phyloP scores from a whole-genome alignment of 352 stramenopile species.

The Phytophthora hibernalis region DNA sequence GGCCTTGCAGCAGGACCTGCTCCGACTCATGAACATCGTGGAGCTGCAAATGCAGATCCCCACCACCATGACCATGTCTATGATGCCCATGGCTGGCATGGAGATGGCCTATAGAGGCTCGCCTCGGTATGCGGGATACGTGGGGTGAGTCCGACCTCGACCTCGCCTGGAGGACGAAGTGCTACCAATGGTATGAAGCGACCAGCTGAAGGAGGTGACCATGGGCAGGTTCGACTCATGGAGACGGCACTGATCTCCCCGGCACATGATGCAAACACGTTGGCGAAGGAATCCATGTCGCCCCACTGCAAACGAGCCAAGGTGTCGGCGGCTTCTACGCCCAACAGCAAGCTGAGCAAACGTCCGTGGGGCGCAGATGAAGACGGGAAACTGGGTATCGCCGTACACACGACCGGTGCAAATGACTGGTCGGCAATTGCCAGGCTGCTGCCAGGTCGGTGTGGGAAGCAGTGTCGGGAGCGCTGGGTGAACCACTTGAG shows the following conservation, averaged over 20 bases:
- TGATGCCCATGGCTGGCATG: conserved; percentile 27
- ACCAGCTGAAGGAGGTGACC: conserved; percentile 4
- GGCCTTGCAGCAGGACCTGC: conserved; percentile 74
- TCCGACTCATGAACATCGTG: conserved; percentile 79
- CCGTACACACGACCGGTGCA: conserved; percentile 60
- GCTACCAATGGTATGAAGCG: conserved; percentile 25
- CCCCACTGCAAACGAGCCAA: conserved; percentile 72
- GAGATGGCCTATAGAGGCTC: conserved; percentile 26
- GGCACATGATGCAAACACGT: conserved; percentile 13
- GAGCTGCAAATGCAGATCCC: conserved; percentile 83
- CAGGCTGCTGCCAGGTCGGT: conserved; percentile 90
- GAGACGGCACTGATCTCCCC: conserved; percentile 42
- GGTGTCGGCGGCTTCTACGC: conserved; percentile 21
- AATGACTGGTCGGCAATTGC: conserved; percentile 96
- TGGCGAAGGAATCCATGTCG: conserved; percentile 52
- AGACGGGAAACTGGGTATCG: conserved; percentile 60
- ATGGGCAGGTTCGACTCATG: background rate
- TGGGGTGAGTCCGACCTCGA: conserved; percentile 2
- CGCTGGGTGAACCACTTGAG: conserved; percentile 97
- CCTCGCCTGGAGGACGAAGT: conserved; percentile 3
- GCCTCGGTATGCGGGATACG: conserved; percentile 11
- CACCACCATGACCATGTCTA: conserved; percentile 28
- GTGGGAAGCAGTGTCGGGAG: conserved; percentile 97
- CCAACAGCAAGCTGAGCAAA: conserved; percentile 64
- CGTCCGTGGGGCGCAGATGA: conserved; percentile 70